These are phyloP conservation scores for Penstemon davidsonii DNA, from an alignment of 257 asterid species.

Conservation along the genomic window DNA sequence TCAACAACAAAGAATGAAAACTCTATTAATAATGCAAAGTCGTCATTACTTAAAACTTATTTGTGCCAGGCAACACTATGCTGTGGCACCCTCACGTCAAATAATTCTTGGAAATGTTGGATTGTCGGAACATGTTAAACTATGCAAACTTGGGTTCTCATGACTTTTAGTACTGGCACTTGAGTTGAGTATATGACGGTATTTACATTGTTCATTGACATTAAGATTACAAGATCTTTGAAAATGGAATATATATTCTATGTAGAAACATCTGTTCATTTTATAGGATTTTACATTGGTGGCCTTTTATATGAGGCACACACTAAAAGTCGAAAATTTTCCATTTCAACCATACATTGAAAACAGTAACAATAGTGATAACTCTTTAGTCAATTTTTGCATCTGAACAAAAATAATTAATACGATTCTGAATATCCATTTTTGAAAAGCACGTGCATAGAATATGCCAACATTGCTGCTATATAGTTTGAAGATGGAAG, in stretches of 20 bases:
- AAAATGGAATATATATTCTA: not conserved
- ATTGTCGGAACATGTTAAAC: not conserved
- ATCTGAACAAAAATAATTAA: not conserved
- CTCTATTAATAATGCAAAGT: conserved; percentile 1
- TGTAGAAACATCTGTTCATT: not conserved
- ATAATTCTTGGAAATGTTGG: not conserved
- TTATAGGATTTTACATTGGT: not conserved
- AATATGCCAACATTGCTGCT: not conserved
- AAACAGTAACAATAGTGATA: not conserved
- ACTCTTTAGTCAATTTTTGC: not conserved
- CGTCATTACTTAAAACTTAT: not conserved
- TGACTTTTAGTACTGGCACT: not conserved
- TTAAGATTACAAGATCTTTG: not conserved
- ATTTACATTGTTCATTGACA: not conserved
- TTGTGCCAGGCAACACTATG: not conserved
- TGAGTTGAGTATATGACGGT: not conserved
- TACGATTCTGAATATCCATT: not conserved
- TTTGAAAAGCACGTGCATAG: not conserved
- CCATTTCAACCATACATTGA: not conserved
- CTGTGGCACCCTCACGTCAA: not conserved
- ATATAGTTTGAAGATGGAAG: not conserved
- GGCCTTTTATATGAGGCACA: not conserved
- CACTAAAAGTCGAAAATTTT: not conserved
- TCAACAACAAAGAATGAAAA: not conserved
- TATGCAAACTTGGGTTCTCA: conserved; percentile 1